Evolutionary conservation across 2,329 filamentous ascomycete genomes (phyloP).

Genomic region (Pestalotiopsis fici): DNA sequence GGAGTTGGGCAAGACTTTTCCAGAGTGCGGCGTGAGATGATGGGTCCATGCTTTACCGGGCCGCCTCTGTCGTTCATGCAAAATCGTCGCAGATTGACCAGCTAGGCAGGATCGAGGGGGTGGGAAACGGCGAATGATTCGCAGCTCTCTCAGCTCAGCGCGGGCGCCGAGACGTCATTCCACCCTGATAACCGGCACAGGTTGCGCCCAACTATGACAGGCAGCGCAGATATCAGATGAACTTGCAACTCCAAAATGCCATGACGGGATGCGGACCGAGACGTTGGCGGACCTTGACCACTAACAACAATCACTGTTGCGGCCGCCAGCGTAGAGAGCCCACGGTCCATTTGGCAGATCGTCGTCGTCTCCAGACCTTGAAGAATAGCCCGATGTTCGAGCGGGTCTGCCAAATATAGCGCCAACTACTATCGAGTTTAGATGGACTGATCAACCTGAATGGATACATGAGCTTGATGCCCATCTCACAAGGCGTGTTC

Average conservation of each 20-base stretch:
- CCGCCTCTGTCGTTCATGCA: background rate
- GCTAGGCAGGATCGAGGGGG: background rate
- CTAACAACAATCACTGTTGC: background rate
- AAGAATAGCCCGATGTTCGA: background rate
- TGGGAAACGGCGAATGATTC: background rate
- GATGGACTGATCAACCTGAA: background rate
- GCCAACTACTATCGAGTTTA: background rate
- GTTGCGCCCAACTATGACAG: background rate
- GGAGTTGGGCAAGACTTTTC: background rate
- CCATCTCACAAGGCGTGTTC: background rate
- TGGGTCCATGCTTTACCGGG: background rate
- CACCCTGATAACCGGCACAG: background rate
- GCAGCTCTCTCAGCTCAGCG: background rate
- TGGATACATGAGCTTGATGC: background rate
- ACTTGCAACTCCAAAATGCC: background rate
- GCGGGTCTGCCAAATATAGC: background rate
- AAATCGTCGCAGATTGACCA: background rate
- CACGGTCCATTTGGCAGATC: background rate
- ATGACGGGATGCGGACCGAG: background rate
- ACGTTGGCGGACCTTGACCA: background rate
- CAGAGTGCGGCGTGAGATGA: background rate
- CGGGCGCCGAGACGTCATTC: background rate
- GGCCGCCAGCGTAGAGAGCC: background rate
- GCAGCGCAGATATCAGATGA: background rate
- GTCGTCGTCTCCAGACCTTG: background rate